Evolutionary conservation across 163 green algal genomes (phyloP), one percentile per base, ranked within the genome.

Genomic region (Volvox carteri): DNA sequence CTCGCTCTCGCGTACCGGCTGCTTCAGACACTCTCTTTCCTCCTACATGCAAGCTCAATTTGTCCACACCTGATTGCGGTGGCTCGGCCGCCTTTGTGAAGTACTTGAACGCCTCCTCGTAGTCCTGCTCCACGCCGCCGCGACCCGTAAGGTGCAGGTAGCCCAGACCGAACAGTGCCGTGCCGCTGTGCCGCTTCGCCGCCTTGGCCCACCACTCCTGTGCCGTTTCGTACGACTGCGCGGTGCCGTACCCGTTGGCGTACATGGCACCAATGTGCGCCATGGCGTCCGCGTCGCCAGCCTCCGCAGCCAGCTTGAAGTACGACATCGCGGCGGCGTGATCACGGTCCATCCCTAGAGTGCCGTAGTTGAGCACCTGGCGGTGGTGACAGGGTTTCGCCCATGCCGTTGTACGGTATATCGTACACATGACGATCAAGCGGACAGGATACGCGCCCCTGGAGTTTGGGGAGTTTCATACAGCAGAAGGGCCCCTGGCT

Each of bases 261-360:
- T 98, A 95, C 95, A 98, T 97, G 94, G 98, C 95, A 1, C 97
- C 98, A 58, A 99, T 90, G 84, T 98, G 95, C 9, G 95, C 95
- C 92, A 96, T 96, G 19, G 97, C 96, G 14, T 97, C 95, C 25
- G 89, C 85, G 90, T 98, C 96, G 7, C 94, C 96, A 5, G 91
- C 93, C 1, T 93, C 93, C 0, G 97, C 95, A 4, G 97, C 97
- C 33, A 68, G 41, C 44, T 67, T 90, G 86, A 80, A 87, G 67
- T 87, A 87, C 33, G 67, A 70, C 81, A 87, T 44, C 33, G 81
- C 81, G 42, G 62, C 81, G 30, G 37, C 85, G 72, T 93, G 88
- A 86, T 97, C 94, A 1, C 92, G 87, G 12, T 85, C 60, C 16
- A 93, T 89, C 33, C 95, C 96, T 58, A 96, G 90, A 19, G 86